phyloP scores from a whole-genome alignment of 768 basidiomycete genomes.

The Stropharia rugosoannulata region DNA sequence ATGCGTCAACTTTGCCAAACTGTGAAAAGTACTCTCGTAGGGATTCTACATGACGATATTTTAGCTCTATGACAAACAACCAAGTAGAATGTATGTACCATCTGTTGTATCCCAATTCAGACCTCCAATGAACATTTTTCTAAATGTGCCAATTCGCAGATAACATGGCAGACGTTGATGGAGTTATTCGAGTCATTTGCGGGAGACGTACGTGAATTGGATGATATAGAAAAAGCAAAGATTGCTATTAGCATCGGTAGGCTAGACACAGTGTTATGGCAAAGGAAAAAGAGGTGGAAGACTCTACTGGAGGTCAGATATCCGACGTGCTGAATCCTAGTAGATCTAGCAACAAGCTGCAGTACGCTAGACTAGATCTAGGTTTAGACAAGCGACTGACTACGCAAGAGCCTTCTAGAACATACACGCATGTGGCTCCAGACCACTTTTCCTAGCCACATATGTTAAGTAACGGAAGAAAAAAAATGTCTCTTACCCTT shows the following conservation, averaged over 20 bases:
- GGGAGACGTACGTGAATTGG: conserved; percentile 24
- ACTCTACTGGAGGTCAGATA: conserved; percentile 67
- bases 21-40: conserved; percentile 89
- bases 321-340: conserved; percentile 59
- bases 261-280: conserved; percentile 65
- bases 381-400: conserved; percentile 62
- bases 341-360: conserved; percentile 64
- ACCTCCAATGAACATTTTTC: conserved; percentile 99
- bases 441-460: conserved; percentile 24
- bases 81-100: conserved; percentile 64
- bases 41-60: conserved; percentile 50
- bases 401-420: conserved; percentile 54
- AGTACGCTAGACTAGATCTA: conserved; percentile 79
- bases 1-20: conserved; percentile 96
- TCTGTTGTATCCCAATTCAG: conserved; percentile 99
- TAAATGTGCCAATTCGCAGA: conserved; percentile 36
- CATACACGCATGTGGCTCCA: conserved; percentile 24
- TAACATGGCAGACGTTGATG: conserved; percentile 13
- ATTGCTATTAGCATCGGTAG: conserved; percentile 81
- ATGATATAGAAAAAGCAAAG: conserved; percentile 49
- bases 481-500: conserved; percentile 79
- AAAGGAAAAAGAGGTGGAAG: conserved; percentile 54
- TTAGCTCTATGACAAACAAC: conserved; percentile 35
- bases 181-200: conserved; percentile 17
- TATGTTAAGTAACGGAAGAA: conserved; percentile 19